phyloP scores from a whole-genome alignment of 208 protist species.

The Vickermania ingenoplastis region DNA sequence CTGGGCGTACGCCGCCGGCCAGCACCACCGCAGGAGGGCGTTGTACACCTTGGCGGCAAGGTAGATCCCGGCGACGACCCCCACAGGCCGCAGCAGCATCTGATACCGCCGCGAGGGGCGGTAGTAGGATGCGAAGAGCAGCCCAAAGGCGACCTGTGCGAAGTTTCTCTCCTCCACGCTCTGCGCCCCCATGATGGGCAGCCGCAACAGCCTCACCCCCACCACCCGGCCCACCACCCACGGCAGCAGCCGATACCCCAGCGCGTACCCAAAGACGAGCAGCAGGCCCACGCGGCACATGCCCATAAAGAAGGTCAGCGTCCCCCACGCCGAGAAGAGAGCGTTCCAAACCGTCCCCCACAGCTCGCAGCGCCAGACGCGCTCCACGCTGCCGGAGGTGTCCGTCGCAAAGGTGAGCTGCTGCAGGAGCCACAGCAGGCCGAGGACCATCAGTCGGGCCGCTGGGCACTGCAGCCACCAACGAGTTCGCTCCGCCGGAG shows the following conservation, averaged over 20 bases:
- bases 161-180: conserved; percentile 12
- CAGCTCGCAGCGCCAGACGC: conserved; percentile 13
- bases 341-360: conserved; percentile 19
- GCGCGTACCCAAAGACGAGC: neutral
- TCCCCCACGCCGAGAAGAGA: conserved; percentile 15
- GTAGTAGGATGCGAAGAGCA: conserved; percentile 10
- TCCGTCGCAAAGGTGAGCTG: conserved; percentile 14
- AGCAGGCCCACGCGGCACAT: conserved; percentile 13
- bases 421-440: conserved; percentile 18
- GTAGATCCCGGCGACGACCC: conserved; percentile 21
- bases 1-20: conserved; percentile 11
- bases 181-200: conserved; percentile 25
- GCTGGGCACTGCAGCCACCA: conserved; percentile 15
- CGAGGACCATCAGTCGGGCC: conserved; percentile 12
- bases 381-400: conserved; percentile 9
- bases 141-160: conserved; percentile 11
- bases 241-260: conserved; percentile 2
- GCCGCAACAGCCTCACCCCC: conserved; percentile 11
- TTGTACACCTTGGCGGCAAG: conserved; percentile 29
- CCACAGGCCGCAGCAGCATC: conserved; percentile 17
- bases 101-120: conserved; percentile 6
- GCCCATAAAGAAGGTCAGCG: conserved; percentile 34
- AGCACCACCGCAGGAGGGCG: conserved; percentile 12
- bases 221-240: conserved; percentile 11
- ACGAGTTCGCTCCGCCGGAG: conserved; percentile 11